These are phyloP conservation scores for Platanus orientalis DNA, from an alignment of 164 flowering plant species.

Conservation along the genomic window DNA sequence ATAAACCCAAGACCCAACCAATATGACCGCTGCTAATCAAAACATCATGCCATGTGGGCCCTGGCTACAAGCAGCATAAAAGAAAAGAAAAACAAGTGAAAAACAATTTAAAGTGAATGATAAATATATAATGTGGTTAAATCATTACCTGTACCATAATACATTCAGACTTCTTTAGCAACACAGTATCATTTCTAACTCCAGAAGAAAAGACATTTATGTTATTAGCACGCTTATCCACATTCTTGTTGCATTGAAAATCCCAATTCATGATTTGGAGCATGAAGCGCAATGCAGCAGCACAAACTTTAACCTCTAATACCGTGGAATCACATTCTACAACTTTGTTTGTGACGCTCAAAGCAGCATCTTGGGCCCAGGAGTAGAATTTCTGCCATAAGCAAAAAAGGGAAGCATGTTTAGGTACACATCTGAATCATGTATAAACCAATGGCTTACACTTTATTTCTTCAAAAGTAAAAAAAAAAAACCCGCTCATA, in stretches of 20 bases:
- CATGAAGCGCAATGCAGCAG: slow-evolving; percentile 81
- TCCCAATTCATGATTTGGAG: slow-evolving; percentile 91
- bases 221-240: slow-evolving; percentile 28
- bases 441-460: neutral
- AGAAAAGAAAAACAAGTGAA: slow-evolving; percentile 5
- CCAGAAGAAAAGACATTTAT: slow-evolving; percentile 40
- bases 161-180: slow-evolving; percentile 52
- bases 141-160: slow-evolving; percentile 69
- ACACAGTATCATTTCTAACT: slow-evolving; percentile 31
- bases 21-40: slow-evolving; percentile 76
- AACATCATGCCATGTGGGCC: slow-evolving; percentile 70
- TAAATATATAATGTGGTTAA: neutral
- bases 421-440: neutral
- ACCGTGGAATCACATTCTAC: slow-evolving; percentile 47
- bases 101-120: neutral
- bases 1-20: slow-evolving; percentile 75
- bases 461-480: neutral
- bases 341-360: slow-evolving; percentile 56
- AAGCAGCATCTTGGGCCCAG: slow-evolving; percentile 90
- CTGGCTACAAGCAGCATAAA: slow-evolving; percentile 59
- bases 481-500: neutral
- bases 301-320: slow-evolving; percentile 75
- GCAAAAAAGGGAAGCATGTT: slow-evolving; percentile 8
- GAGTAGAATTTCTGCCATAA: slow-evolving; percentile 59
- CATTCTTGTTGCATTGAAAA: slow-evolving; percentile 39